phyloP scores from a whole-genome alignment of 2,329 filamentous ascomycete species.

The Penicillium sp. region DNA sequence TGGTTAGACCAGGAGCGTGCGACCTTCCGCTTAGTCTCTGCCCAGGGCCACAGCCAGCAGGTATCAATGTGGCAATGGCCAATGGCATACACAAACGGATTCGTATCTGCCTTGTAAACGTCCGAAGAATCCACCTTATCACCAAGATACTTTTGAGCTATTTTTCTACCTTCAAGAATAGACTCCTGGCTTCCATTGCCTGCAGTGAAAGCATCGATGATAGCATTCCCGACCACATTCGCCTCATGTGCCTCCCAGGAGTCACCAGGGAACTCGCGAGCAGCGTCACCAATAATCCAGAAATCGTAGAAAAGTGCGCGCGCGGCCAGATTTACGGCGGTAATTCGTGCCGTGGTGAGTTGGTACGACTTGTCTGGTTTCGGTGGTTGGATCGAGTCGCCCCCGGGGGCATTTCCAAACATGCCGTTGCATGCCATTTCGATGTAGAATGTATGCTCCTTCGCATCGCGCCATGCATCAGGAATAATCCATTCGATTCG shows the following conservation, averaged over 20 bases:
- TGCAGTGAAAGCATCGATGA: conserved; percentile 86
- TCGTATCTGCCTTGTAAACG: conserved; percentile 75
- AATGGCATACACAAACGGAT: conserved; percentile 80
- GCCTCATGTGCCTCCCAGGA: conserved; percentile 89
- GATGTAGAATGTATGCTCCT: conserved; percentile 86
- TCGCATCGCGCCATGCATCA: conserved; percentile 74
- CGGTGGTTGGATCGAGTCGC: conserved; percentile 85
- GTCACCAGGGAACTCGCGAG: conserved; percentile 83
- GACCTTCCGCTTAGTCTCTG: conserved; percentile 95
- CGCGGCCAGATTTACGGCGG: conserved; percentile 83
- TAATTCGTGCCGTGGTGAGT: conserved; percentile 76
- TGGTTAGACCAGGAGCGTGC: conserved; percentile 96
- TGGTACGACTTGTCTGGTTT: conserved; percentile 78
- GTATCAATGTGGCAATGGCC: conserved; percentile 98
- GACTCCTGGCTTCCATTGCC: conserved; percentile 70
- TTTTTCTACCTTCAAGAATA: conserved; percentile 75
- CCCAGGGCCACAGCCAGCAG: conserved; percentile 98
- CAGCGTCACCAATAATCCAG: conserved; percentile 92
- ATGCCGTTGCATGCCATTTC: conserved; percentile 99
- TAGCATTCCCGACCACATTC: conserved; percentile 76
- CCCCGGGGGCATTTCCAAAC: conserved; percentile 88
- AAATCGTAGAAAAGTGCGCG: conserved; percentile 85
- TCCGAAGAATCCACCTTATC: conserved; percentile 75
- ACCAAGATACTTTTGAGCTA: conserved; percentile 81
- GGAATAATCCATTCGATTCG: conserved; percentile 90